Evolutionary conservation across 2,329 filamentous ascomycete genomes (phyloP).

Genomic region (Cadophora sp.): DNA sequence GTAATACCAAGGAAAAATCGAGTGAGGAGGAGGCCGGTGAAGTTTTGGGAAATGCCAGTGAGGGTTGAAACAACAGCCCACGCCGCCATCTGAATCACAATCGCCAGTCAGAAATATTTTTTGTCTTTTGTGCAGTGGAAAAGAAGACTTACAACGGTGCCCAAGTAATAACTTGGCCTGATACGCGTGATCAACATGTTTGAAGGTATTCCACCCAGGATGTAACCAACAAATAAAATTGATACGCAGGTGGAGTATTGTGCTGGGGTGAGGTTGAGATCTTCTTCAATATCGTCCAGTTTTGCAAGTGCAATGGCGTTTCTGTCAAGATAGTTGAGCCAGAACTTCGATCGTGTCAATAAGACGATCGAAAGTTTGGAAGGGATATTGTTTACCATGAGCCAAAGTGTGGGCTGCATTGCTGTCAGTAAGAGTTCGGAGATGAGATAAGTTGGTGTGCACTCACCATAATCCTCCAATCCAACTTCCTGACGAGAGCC

Average conservation of each 20-base stretch:
- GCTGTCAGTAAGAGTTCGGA: background rate
- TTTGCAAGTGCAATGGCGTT: slow-evolving; percentile 35
- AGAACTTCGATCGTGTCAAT: slow-evolving; percentile 34
- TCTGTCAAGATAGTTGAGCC: slow-evolving; percentile 46
- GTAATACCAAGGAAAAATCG: slow-evolving; percentile 39
- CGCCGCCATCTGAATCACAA: too few species aligned
- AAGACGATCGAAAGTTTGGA: too few species aligned
- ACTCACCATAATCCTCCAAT: slow-evolving; percentile 15
- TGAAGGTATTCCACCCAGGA: slow-evolving; percentile 43
- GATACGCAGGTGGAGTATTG: slow-evolving; percentile 41
- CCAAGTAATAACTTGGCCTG: slow-evolving; percentile 53
- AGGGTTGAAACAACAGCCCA: slow-evolving; percentile 61
- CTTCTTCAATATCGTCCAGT: slow-evolving; percentile 27
- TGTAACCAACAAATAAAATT: slow-evolving; percentile 42
- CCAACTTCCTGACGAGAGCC: slow-evolving; percentile 5
- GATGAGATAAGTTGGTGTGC: background rate
- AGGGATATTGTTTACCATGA: too few species aligned
- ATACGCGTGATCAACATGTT: slow-evolving; percentile 47
- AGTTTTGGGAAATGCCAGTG: slow-evolving; percentile 48
- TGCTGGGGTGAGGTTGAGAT: slow-evolving; percentile 44
- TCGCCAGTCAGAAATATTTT: too few species aligned
- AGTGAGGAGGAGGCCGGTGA: slow-evolving; percentile 48
- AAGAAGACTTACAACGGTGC: slow-evolving; percentile 48
- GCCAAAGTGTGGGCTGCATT: slow-evolving; percentile 35
- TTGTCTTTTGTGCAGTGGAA: too few species aligned